phyloP scores from a whole-genome alignment of 306 rosid genomes.

The Morella rubra region DNA sequence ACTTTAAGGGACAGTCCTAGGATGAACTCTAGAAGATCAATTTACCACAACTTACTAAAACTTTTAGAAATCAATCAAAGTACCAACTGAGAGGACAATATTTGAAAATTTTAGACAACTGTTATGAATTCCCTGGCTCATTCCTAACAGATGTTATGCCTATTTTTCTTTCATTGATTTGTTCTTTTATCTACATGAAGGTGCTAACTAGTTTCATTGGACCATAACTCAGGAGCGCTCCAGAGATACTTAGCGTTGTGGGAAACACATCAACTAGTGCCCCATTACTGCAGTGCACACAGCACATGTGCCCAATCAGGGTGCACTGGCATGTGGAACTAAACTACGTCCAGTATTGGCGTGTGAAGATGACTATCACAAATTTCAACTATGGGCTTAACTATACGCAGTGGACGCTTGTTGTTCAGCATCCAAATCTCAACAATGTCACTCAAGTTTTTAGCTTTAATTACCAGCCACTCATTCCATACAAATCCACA shows the following conservation, averaged over 20 bases:
- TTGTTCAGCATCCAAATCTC: slow-evolving; percentile 88
- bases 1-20: too few relatives aligned
- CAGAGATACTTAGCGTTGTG: slow-evolving; percentile 57
- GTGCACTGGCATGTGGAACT: slow-evolving; percentile 87
- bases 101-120: too few relatives aligned
- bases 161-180: too few relatives aligned
- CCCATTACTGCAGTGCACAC: slow-evolving; percentile 81
- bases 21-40: too few relatives aligned
- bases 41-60: too few relatives aligned
- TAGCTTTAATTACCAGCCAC: slow-evolving; percentile 87
- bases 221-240: slow-evolving; percentile 31
- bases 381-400: slow-evolving; percentile 83
- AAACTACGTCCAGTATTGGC: slow-evolving; percentile 87
- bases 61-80: too few relatives aligned
- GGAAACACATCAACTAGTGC: slow-evolving; percentile 76
- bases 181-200: too few relatives aligned
- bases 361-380: slow-evolving; percentile 75
- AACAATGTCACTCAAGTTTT: slow-evolving; percentile 89
- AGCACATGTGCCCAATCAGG: slow-evolving; percentile 91
- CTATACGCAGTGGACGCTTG: slow-evolving; percentile 80
- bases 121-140: too few relatives aligned
- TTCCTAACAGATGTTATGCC: too few relatives aligned
- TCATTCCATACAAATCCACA: slow-evolving; percentile 67
- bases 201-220: too few relatives aligned
- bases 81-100: too few relatives aligned